phyloP scores from a whole-genome alignment of 2,329 filamentous ascomycete genomes.

The Thielaviopsis euricoi region DNA sequence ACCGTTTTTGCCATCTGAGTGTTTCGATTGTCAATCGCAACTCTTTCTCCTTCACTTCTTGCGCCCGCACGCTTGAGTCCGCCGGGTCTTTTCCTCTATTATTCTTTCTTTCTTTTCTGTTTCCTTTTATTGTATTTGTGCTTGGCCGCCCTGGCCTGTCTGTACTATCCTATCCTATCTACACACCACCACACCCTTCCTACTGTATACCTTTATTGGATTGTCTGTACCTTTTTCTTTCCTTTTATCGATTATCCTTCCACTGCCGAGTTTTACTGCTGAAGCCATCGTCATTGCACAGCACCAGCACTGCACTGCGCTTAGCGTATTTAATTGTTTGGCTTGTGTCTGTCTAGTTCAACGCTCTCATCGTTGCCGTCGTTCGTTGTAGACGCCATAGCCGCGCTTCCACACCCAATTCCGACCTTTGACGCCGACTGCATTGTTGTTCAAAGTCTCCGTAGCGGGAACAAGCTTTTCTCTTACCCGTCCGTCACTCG shows the following conservation, averaged over 20 bases:
- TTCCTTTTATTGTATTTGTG: background rate
- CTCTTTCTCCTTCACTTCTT: constrained; percentile 2
- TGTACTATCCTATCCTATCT: background rate
- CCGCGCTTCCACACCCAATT: background rate
- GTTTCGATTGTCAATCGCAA: constrained; percentile 10
- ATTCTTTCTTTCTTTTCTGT: background rate
- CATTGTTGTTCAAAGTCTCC: background rate
- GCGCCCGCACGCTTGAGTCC: background rate
- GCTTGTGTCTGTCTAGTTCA: background rate
- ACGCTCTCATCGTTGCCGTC: background rate
- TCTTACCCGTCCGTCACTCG: background rate
- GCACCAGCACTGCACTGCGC: too few species aligned
- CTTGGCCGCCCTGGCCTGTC: background rate
- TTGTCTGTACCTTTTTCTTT: background rate
- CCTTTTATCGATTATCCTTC: background rate
- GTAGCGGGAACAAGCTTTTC: background rate
- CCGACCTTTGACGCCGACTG: background rate
- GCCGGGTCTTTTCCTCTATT: background rate
- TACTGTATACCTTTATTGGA: background rate
- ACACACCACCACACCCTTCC: background rate
- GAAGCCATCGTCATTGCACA: background rate
- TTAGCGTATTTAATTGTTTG: background rate
- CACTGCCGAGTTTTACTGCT: background rate
- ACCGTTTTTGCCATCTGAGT: constrained; percentile 4
- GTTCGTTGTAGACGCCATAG: background rate